Evolutionary conservation across 306 rosid species (phyloP).

Genomic region (Amphicarpaea edgeworthii): DNA sequence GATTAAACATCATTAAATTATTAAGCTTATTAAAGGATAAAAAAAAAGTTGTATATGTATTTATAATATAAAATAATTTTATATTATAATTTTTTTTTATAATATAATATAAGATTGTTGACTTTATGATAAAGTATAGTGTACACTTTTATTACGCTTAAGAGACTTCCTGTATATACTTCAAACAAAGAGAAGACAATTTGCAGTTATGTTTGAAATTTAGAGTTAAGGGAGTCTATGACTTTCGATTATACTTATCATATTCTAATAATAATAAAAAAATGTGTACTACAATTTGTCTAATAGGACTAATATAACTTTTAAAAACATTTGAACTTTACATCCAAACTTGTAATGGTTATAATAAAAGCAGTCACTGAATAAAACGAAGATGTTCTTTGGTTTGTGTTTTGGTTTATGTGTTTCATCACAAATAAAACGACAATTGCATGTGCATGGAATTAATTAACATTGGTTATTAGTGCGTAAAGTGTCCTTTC

Average conservation of each 20-base stretch:
- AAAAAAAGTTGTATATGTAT: too few relatives aligned
- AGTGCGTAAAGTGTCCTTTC: conserved; percentile 38
- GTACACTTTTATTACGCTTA: not conserved
- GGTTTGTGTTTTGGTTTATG: conserved; percentile 37
- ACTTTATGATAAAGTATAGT: too few relatives aligned
- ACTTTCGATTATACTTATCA: not conserved
- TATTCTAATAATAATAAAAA: not conserved
- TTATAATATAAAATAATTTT: too few relatives aligned
- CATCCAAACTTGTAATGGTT: not conserved
- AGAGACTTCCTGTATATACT: not conserved
- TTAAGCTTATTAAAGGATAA: not conserved
- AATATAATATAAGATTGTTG: too few relatives aligned
- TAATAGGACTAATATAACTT: not conserved
- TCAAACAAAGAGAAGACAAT: not conserved
- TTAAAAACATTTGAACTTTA: not conserved
- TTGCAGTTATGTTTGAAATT: not conserved
- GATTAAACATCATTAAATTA: not conserved
- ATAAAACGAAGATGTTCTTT: conserved; percentile 16
- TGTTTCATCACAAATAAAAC: conserved; percentile 37
- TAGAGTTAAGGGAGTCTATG: not conserved
- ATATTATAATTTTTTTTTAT: too few relatives aligned
- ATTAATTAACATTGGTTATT: conserved; percentile 39
- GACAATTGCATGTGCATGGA: conserved; percentile 63
- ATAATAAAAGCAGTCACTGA: not conserved
- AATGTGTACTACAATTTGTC: not conserved